Conservation (phyloP, 768 basidiomycete genomes). For the Rhodotorula paludigena region DNA sequence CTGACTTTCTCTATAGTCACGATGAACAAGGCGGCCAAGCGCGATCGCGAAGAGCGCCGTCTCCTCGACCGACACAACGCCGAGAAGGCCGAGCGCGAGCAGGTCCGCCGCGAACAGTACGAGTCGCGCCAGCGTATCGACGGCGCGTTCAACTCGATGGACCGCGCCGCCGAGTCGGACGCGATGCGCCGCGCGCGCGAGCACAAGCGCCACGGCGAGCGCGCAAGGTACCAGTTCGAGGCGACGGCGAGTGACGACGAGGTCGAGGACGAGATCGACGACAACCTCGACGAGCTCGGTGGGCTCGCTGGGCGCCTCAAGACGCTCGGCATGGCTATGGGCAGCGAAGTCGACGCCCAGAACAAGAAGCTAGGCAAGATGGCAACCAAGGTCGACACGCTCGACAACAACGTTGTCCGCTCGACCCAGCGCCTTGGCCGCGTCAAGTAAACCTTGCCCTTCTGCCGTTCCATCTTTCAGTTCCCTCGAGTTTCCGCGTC, state of each 20-base stretch:
- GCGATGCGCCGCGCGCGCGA: conserved; percentile 45
- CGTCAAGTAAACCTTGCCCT: conserved; percentile 39
- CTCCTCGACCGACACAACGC: conserved; percentile 79
- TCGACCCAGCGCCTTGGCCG: conserved; percentile 72
- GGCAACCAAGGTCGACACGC: conserved; percentile 66
- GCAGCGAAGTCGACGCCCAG: conserved; percentile 77
- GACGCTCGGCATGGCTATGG: conserved; percentile 42
- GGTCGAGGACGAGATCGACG: conserved; percentile 87
- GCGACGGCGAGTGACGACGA: conserved; percentile 85
- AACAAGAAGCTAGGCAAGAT: conserved; percentile 72
- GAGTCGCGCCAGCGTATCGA: conserved; percentile 83
- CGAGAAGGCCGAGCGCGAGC: conserved; percentile 75
- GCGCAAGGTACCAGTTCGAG: conserved; percentile 87
- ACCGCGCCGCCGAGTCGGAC: conserved; percentile 44
- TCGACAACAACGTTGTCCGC: conserved; percentile 70
- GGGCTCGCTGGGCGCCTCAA: conserved; percentile 57
- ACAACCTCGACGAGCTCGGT: conserved; percentile 79
- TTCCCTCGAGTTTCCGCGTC: neutral
- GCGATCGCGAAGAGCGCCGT: conserved; percentile 77
- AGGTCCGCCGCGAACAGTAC: conserved; percentile 75
- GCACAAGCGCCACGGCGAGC: conserved; percentile 52
- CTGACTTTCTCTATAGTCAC: conserved; percentile 50
- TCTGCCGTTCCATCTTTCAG: neutral
- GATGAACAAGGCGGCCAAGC: conserved; percentile 89
- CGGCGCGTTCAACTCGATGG: conserved; percentile 60